phyloP scores from a whole-genome alignment of 768 basidiomycete species.

The Termitomyces bulborhizus region DNA sequence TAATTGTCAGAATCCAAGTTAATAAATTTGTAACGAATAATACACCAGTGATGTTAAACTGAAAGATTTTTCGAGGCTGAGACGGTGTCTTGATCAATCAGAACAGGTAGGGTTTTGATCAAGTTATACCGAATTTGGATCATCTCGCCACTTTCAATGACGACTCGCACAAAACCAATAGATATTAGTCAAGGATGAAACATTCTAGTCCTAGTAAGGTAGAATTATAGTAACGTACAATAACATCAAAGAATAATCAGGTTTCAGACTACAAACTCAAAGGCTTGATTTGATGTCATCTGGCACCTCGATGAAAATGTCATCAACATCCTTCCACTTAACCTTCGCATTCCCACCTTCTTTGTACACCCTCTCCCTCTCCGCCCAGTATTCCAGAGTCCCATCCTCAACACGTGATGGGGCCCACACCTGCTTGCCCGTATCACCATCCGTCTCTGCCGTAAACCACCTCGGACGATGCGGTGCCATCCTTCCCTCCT shows the following conservation, averaged over 20 bases:
- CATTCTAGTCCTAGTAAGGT: no score
- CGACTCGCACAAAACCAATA: no score
- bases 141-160: no score
- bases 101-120: no score
- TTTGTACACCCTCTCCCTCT: slow-evolving; percentile 54
- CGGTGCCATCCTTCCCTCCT: slow-evolving; percentile 62
- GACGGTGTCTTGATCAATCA: no score
- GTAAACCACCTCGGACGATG: slow-evolving; percentile 90
- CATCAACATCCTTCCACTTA: slow-evolving; percentile 66
- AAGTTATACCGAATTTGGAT: no score
- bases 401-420: slow-evolving; percentile 46
- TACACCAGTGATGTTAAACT: no score
- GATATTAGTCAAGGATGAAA: no score
- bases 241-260: not conserved
- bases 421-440: slow-evolving; percentile 83
- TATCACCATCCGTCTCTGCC: slow-evolving; percentile 80
- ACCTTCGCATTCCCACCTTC: slow-evolving; percentile 31
- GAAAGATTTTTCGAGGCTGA: no score
- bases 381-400: slow-evolving; percentile 75
- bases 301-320: slow-evolving; percentile 75
- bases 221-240: not conserved
- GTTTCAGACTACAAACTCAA: no score
- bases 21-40: no score
- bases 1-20: no score
- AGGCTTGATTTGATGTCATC: slow-evolving; percentile 17